Evolutionary conservation across 768 basidiomycete species (phyloP).

Genomic region (Serendipita sp.): DNA sequence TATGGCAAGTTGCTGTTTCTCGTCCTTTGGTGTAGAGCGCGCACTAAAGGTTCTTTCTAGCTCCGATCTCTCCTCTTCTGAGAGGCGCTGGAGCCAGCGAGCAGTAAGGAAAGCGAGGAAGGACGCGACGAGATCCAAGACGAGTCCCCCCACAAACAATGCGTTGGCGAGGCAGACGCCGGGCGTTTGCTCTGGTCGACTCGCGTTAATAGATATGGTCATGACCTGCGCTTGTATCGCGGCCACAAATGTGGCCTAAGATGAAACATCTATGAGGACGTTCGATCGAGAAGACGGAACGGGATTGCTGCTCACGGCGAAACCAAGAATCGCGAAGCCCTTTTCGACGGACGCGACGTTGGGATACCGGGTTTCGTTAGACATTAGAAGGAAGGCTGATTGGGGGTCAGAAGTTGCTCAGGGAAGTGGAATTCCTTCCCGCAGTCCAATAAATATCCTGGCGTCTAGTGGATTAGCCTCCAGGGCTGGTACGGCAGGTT

Average conservation of each 20-base stretch:
- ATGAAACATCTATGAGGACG: too few species aligned
- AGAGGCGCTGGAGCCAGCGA: neutral
- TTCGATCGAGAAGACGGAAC: neutral
- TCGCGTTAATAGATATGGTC: neutral
- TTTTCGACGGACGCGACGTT: neutral
- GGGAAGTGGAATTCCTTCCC: too few species aligned
- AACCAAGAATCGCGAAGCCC: neutral
- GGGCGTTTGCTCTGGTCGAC: neutral
- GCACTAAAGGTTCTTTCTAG: too few species aligned
- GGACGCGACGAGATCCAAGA: neutral
- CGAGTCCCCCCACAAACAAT: neutral
- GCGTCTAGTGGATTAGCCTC: too few species aligned
- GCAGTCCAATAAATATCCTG: too few species aligned
- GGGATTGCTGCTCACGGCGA: neutral
- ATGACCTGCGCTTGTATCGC: neutral
- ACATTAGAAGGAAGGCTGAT: too few species aligned
- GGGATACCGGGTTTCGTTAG: neutral
- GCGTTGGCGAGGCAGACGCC: neutral
- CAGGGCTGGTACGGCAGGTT: too few species aligned
- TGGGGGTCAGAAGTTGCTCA: too few species aligned
- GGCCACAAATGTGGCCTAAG: neutral
- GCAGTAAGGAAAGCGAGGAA: neutral
- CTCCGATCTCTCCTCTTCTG: neutral
- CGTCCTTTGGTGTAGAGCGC: too few species aligned
- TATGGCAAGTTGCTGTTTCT: too few species aligned